Conservation (phyloP, 129 eudicot genomes). For the Heracleum sosnowskyi region DNA sequence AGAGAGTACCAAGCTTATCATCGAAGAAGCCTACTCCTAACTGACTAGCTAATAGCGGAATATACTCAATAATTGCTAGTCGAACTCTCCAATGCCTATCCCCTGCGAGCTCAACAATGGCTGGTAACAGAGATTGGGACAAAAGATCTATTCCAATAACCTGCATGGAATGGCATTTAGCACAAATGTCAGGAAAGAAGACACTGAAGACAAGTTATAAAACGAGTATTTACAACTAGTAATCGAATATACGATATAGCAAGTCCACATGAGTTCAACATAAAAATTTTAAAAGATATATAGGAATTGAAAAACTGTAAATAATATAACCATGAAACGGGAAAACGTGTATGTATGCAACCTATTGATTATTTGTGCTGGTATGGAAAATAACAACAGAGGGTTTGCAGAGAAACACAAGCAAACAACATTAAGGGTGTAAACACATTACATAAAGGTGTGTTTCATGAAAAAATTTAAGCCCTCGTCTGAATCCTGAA, state of each 20-base stretch:
- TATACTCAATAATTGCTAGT: slow-evolving; percentile 92
- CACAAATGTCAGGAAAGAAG: not conserved
- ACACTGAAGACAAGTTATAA: not conserved
- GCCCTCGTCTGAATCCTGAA: not conserved
- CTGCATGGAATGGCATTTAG: slow-evolving; percentile 33
- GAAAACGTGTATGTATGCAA: not conserved
- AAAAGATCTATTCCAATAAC: slow-evolving; percentile 92
- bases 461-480: not conserved
- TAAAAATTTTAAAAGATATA: not conserved
- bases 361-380: not conserved
- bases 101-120: slow-evolving; percentile 99
- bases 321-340: not conserved
- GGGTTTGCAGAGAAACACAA: not conserved
- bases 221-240: not conserved
- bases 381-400: not conserved
- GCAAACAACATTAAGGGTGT: not conserved
- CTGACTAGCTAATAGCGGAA: slow-evolving; percentile 95
- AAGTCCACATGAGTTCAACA: not conserved
- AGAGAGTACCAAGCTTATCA: slow-evolving; percentile 89
- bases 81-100: slow-evolving; percentile 99
- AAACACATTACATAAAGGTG: not conserved
- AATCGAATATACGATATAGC: not conserved
- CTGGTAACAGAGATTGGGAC: slow-evolving; percentile 90
- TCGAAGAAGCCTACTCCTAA: slow-evolving; percentile 96
- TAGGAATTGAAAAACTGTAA: not conserved